These are phyloP conservation scores for Fragaria iinumae DNA, from an alignment of 306 rosid species.

Conservation along the genomic window DNA sequence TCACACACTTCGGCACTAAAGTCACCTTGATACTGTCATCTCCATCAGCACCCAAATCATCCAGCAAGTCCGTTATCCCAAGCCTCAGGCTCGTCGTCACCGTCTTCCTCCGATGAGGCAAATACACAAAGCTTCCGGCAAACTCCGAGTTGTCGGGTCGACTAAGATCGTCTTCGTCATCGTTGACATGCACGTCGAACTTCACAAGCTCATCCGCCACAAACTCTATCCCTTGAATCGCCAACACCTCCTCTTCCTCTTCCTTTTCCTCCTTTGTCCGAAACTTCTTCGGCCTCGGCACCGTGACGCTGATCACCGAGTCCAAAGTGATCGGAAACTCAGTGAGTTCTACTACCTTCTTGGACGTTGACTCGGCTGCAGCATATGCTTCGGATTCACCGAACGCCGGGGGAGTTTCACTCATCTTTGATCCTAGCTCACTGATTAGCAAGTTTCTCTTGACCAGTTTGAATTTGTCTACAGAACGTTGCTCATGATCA, in stretches of 20 bases:
- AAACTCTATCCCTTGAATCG: conserved; percentile 37
- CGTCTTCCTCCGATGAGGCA: conserved; percentile 10
- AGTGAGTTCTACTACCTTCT: conserved; percentile 12
- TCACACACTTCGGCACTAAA: conserved; percentile 8
- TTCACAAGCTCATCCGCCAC: conserved; percentile 2
- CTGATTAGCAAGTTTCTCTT: not conserved
- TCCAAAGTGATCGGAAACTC: conserved; percentile 18
- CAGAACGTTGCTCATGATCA: not conserved
- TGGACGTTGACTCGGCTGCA: not conserved
- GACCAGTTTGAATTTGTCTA: not conserved
- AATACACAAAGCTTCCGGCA: conserved; percentile 19
- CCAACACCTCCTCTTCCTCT: conserved; percentile 52
- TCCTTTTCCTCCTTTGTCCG: conserved; percentile 50
- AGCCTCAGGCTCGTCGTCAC: conserved; percentile 1
- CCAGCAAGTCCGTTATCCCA: conserved; percentile 26
- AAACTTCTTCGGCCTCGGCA: conserved; percentile 14
- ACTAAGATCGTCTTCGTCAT: conserved; percentile 19
- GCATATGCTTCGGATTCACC: not conserved
- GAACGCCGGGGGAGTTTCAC: not conserved
- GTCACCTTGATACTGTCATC: conserved; percentile 11
- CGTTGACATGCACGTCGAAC: conserved; percentile 31
- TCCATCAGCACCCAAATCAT: conserved; percentile 16
- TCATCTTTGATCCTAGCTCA: conserved; percentile 17
- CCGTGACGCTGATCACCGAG: conserved; percentile 9
- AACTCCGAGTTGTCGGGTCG: conserved; percentile 22